These are phyloP conservation scores for Tulasnella sp. DNA, from an alignment of 768 basidiomycete genomes.

Conservation along the genomic window DNA sequence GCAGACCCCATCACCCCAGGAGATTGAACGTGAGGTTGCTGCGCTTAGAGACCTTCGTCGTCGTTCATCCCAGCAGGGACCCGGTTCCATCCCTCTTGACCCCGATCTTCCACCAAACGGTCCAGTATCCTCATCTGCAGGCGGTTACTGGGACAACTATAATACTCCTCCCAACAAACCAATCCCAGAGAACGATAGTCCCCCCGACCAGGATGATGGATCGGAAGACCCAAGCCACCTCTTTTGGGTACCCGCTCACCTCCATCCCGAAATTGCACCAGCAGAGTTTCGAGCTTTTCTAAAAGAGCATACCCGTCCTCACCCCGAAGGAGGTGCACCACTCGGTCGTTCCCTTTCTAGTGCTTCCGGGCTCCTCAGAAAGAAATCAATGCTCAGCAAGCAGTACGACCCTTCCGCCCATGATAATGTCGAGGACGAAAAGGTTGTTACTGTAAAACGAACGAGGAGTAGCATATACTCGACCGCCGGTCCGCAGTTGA, in stretches of 20 bases:
- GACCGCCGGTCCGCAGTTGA: conserved; percentile 70
- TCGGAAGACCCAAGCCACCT: conserved; percentile 76
- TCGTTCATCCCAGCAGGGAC: conserved; percentile 64
- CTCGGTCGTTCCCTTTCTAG: conserved; percentile 24
- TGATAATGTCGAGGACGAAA: conserved; percentile 56
- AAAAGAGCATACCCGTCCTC: conserved; percentile 52
- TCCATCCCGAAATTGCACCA: conserved; percentile 96
- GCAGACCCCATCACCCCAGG: conserved; percentile 27
- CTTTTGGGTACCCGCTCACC: conserved; percentile 95
- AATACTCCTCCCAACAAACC: not conserved
- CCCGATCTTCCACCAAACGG: conserved; percentile 65
- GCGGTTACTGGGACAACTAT: conserved; percentile 16
- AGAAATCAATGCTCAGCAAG: conserved; percentile 85
- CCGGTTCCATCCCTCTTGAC: conserved; percentile 74
- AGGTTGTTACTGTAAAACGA: conserved; percentile 49
- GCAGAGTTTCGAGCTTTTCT: conserved; percentile 91
- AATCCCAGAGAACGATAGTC: not conserved
- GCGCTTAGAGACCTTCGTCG: conserved; percentile 71
- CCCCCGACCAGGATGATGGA: conserved; percentile 27
- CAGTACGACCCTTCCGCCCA: conserved; percentile 77
- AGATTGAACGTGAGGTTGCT: conserved; percentile 78
- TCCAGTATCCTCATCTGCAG: conserved; percentile 11
- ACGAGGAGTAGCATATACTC: conserved; percentile 56
- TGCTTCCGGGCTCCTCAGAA: conserved; percentile 51
- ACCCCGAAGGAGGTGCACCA: conserved; percentile 18